Base-by-base conservation (phyloP, 805 yeast species). In the Vanderwaltozyma polyspora region DNA sequence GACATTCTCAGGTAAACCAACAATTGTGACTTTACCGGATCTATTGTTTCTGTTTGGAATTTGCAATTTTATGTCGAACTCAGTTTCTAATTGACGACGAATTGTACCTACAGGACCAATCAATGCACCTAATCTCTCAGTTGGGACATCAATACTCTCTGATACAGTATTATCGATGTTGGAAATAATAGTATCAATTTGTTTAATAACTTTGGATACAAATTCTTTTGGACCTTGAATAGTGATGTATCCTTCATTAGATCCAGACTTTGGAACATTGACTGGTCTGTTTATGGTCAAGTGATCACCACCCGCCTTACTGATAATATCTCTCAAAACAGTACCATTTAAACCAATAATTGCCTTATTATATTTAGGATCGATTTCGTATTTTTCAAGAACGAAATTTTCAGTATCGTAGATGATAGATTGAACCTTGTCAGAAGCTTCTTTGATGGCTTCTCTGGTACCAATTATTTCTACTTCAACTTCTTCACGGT, bases 281-380 rank as follows among this genome's bases (percentile, higher is more conserved):
- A 57, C 49, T n/a, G 46, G 40, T 34, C 51, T 57, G 42, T 33
- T 39, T 70, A 79, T 33, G 60, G 55, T 44, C 11, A 52, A 31
- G 17, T 48, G 49, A 25, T 53, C 58, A 32, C 80, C 85, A 40
- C 95, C 94, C 22, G 95, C 94, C 34, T 71, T 72, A 33, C 70
- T 51, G 33, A 87, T 74, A 35, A 91, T 80, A 29, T 75, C 81
- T 45, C 78, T 74, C 63, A 81, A 73, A 13, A 67, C 72, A 16
- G 79, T 66, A 37, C 95, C 95, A 40, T 76, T 75, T 37, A 75
- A 72, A 21, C 97, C 97, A 41, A 85, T 74, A 45, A 89, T 66
- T 35, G 68, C 69, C 47, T 78, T 76, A 55, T 79, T 86, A 62
- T 74, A 78, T 51, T 79, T 74, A 33, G 80, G 78, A 44, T 78